Base-by-base conservation (phyloP, 2,329 filamentous ascomycete species). In the Aspergillus ochraceus region DNA sequence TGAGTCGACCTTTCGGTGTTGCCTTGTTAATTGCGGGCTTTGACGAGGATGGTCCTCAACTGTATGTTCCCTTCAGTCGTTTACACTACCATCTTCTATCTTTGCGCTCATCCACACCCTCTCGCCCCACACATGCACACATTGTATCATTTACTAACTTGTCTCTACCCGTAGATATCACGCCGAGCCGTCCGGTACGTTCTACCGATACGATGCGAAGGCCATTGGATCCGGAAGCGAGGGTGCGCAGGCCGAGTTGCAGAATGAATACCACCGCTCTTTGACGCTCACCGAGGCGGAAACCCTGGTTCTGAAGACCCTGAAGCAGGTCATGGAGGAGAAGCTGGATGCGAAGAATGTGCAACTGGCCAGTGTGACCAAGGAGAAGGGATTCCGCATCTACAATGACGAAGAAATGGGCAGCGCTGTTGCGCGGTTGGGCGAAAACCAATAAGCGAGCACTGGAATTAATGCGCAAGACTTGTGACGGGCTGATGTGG, bases 281-380 rank as follows among this genome's bases (percentile, higher is more conserved):
- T 85, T 99, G 64, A 97, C 93, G 47, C 88, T 99, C 64, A 83
- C 86, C 59, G 95, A 99, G 75, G 95, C 95, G 60, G 95, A 99
- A 82, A 95, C 93, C 3, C 82, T 99, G 66, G 93, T 97, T 54
- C 83, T 99, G 73, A 98, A 98, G 87, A 99, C 95, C 42, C 79
- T 99, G 77, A 99, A 98, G 86, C 95, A 99, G 81, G 95, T 99
- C 69, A 99, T 99, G 95, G 95, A 99, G 81, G 95, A 99, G 87
- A 99, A 99, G 83, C 85, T 99, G 62, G 95, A 99, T 76, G 86
- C 92, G 65, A 99, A 99, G 87, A 99, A 99, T 75, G 95, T 99
- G 66, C 95, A 99, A 83, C 80, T 99, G 69, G 95, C 95, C 56
- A 98, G 94, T 75, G 95, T 99, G 59, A 99, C 95, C 64, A 96